Conservation (phyloP, 805 yeast genomes). For the Lipomyces mesembrius region DNA sequence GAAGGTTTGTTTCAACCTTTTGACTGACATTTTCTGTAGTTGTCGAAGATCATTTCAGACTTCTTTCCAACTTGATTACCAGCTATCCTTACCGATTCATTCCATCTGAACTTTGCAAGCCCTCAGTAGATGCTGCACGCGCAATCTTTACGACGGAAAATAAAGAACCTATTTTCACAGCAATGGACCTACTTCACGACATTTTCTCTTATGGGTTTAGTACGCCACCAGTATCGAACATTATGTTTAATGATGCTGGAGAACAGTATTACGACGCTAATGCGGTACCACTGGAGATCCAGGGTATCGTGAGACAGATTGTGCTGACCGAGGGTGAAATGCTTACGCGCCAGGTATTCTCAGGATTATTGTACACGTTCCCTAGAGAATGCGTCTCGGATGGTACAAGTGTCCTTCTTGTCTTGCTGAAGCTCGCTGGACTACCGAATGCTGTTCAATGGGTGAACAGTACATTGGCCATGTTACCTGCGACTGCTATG, state of each 20-base stretch:
- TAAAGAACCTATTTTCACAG: slow-evolving; percentile 69
- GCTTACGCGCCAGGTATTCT: slow-evolving; percentile 58
- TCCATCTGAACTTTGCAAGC: slow-evolving; percentile 47
- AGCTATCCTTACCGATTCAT: slow-evolving; percentile 66
- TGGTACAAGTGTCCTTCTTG: slow-evolving; percentile 72
- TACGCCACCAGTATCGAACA: slow-evolving; percentile 76
- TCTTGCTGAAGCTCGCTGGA: slow-evolving; percentile 56
- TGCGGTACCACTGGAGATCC: slow-evolving; percentile 60
- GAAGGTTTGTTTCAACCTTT: not conserved
- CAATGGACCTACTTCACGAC: slow-evolving; percentile 80
- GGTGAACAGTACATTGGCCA: slow-evolving; percentile 60
- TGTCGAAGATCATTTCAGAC: slow-evolving; percentile 83
- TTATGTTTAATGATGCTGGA: slow-evolving; percentile 43
- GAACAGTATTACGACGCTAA: slow-evolving; percentile 42
- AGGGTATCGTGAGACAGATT: slow-evolving; percentile 54
- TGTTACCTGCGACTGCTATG: slow-evolving; percentile 67
- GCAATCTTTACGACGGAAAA: slow-evolving; percentile 63
- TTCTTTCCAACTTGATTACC: slow-evolving; percentile 77
- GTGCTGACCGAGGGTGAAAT: slow-evolving; percentile 61
- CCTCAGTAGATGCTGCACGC: slow-evolving; percentile 63
- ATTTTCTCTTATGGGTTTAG: slow-evolving; percentile 82
- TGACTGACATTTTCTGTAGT: slow-evolving; percentile 40
- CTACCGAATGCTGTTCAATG: slow-evolving; percentile 58
- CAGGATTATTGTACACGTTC: slow-evolving; percentile 73
- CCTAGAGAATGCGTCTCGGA: slow-evolving; percentile 72